Conservation (phyloP, 176 grass and related monocot genomes). For the Carex parvula region DNA sequence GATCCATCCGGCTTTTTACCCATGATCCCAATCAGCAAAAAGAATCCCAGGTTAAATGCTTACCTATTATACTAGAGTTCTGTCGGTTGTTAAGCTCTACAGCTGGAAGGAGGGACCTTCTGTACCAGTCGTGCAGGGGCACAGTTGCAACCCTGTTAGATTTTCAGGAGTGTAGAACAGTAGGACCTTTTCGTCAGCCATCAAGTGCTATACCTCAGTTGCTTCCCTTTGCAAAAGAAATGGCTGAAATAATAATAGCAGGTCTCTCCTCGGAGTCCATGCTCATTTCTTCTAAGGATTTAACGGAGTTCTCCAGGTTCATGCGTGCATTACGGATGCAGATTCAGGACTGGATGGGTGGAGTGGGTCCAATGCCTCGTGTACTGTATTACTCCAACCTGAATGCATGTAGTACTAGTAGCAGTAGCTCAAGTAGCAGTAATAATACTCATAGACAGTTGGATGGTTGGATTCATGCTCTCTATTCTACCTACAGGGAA, state of each 20-base stretch:
- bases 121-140: conserved; percentile 57
- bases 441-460: conserved; percentile 41
- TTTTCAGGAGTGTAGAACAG: conserved; percentile 12
- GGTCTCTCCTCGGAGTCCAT: conserved; percentile 50
- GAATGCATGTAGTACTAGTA: conserved; percentile 16
- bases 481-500: conserved; percentile 50
- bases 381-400: conserved; percentile 30
- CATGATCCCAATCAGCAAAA: conserved; percentile 36
- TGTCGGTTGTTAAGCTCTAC: conserved; percentile 47
- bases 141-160: conserved; percentile 49
- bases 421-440: conserved; percentile 5
- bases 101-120: conserved; percentile 40
- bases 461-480: conserved; percentile 51
- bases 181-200: conserved; percentile 31
- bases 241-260: conserved; percentile 37
- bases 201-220: conserved; percentile 50
- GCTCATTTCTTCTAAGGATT: conserved; percentile 36
- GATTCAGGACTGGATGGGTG: conserved; percentile 36
- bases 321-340: conserved; percentile 47
- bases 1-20: conserved; percentile 51
- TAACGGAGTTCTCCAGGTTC: conserved; percentile 78
- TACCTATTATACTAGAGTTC: conserved; percentile 61
- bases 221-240: conserved; percentile 58
- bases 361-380: conserved; percentile 38
- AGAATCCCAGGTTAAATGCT: conserved; percentile 30